Conservation (phyloP, 2,329 filamentous ascomycete species). For the Magnaporthiopsis poae region DNA sequence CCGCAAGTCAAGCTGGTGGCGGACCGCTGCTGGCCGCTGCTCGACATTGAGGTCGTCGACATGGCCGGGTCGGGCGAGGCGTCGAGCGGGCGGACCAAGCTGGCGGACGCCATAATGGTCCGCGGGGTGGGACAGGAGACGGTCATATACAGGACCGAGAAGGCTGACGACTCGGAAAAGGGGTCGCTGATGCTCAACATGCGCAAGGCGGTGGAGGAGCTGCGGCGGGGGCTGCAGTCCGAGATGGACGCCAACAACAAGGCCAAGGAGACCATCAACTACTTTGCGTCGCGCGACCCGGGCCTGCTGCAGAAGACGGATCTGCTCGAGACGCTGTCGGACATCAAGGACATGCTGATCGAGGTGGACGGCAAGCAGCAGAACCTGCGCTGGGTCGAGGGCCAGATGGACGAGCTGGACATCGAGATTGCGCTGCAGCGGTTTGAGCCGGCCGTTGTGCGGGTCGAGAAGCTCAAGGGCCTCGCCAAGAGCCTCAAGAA, state of each 20-base stretch:
- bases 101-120: slow-evolving; percentile 81
- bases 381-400: slow-evolving; percentile 89
- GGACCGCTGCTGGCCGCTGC: slow-evolving; percentile 84
- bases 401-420: slow-evolving; percentile 88
- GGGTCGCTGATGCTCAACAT: slow-evolving; percentile 74
- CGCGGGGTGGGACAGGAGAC: slow-evolving; percentile 77
- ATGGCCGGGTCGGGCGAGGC: slow-evolving; percentile 59
- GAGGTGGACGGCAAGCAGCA: slow-evolving; percentile 96
- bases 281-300: slow-evolving; percentile 70
- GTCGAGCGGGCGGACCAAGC: slow-evolving; percentile 48
- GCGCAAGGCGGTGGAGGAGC: slow-evolving; percentile 82
- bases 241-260: slow-evolving; percentile 83
- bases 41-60: slow-evolving; percentile 88
- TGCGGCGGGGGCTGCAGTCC: slow-evolving; percentile 73
- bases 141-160: slow-evolving; percentile 87
- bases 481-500: slow-evolving; percentile 72
- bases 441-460: slow-evolving; percentile 73
- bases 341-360: slow-evolving; percentile 78
- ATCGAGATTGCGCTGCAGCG: slow-evolving; percentile 88
- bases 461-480: slow-evolving; percentile 74
- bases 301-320: slow-evolving; percentile 70
- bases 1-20: slow-evolving; percentile 71
- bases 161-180: slow-evolving; percentile 70
- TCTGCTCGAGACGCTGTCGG: slow-evolving; percentile 66
- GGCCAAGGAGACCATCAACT: slow-evolving; percentile 74